phyloP scores from a whole-genome alignment of 208 protist species.

The Leishmania martiniquensis region DNA sequence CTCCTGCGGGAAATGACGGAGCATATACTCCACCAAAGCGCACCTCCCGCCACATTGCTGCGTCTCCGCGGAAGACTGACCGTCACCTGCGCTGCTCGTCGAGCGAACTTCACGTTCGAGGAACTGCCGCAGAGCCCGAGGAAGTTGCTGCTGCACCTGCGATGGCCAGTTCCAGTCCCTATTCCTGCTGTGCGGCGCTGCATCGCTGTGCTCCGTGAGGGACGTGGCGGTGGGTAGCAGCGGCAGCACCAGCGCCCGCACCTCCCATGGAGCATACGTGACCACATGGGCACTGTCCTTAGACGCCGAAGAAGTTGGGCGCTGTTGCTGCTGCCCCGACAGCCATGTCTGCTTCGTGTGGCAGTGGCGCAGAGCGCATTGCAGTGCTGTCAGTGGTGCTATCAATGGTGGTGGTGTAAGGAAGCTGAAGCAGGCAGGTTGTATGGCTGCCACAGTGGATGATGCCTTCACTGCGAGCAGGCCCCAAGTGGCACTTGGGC shows the following conservation, averaged over 20 bases:
- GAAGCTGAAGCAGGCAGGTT: neutral
- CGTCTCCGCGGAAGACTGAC: neutral
- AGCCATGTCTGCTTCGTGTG: neutral
- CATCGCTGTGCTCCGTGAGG: neutral
- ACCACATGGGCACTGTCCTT: neutral
- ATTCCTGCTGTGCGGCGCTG: neutral
- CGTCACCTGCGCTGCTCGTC: neutral
- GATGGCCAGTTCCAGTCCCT: neutral
- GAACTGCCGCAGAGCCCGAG: conserved; percentile 8
- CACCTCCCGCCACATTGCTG: neutral
- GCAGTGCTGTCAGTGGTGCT: neutral
- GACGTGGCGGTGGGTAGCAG: conserved; percentile 31
- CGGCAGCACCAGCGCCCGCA: conserved; percentile 50
- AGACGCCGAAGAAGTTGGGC: neutral
- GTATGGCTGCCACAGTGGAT: neutral
- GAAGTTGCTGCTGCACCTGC: conserved; percentile 4
- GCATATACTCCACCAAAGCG: conserved; percentile 6
- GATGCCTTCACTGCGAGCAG: neutral
- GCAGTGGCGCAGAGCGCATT: conserved; percentile 6
- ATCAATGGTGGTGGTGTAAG: neutral
- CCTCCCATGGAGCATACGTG: conserved; percentile 63
- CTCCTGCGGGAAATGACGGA: conserved; percentile 29
- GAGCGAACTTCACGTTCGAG: neutral
- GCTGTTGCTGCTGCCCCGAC: neutral
- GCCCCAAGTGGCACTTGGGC: neutral